phyloP scores from a whole-genome alignment of 1,284 basidiomycete species.

The Pseudozyma hubeiensis region DNA sequence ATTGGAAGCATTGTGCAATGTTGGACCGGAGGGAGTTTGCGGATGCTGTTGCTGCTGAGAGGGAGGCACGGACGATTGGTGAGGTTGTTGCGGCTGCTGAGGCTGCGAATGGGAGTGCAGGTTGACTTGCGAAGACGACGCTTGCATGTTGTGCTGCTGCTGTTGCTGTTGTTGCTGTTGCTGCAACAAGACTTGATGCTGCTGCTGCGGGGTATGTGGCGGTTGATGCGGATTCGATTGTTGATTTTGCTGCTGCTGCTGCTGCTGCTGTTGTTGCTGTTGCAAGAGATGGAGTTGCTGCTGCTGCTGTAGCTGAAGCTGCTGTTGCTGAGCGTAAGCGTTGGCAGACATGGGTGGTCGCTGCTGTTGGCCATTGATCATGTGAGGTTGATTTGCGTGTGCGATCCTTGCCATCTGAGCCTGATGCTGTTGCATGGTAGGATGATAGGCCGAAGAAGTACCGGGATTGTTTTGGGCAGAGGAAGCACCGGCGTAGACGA shows the following conservation, averaged over 20 bases:
- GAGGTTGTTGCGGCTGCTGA: slow-evolving; percentile 19
- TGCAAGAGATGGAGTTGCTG: slow-evolving; percentile 25
- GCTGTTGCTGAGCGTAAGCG: slow-evolving; percentile 29
- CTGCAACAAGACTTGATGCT: slow-evolving; percentile 15
- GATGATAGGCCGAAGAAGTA: slow-evolving; percentile 41
- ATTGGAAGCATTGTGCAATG: slow-evolving; percentile 14
- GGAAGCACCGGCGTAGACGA: slow-evolving; percentile 20
- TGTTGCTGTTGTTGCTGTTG: slow-evolving; percentile 16
- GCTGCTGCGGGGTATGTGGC: slow-evolving; percentile 22
- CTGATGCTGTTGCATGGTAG: slow-evolving; percentile 49
- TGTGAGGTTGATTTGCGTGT: slow-evolving; percentile 29
- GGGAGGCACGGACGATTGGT: slow-evolving; percentile 10
- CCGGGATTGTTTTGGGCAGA: slow-evolving; percentile 15
- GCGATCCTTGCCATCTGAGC: slow-evolving; percentile 46
- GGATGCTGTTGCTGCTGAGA: slow-evolving; percentile 18
- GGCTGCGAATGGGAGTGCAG: slow-evolving; percentile 36
- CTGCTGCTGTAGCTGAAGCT: slow-evolving; percentile 13
- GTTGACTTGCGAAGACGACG: slow-evolving; percentile 22
- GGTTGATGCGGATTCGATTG: slow-evolving; percentile 18
- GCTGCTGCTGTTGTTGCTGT: slow-evolving; percentile 21
- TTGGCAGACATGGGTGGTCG: slow-evolving; percentile 27
- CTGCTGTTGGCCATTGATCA: slow-evolving; percentile 38
- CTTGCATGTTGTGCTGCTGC: slow-evolving; percentile 18
- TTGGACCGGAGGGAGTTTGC: slow-evolving; percentile 9
- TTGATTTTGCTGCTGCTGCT: slow-evolving; percentile 19